Evolutionary conservation across 2,329 filamentous ascomycete genomes (phyloP), one percentile per base, ranked within the genome.

Genomic region (Fusarium dlaminii): DNA sequence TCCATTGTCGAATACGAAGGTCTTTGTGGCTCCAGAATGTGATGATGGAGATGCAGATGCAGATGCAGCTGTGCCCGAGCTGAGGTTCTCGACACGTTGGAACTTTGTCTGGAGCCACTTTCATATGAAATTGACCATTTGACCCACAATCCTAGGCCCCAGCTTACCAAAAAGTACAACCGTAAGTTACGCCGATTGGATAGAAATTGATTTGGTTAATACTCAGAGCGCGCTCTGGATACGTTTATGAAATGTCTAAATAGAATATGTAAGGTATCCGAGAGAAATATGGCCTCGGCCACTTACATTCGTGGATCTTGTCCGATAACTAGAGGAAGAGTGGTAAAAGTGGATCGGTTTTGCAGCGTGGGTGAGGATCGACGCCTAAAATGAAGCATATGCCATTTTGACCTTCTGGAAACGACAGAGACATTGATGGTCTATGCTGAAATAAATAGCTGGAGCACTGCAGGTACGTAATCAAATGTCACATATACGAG

Each of bases 181-280:
- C 6, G 14, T 20, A 13, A 8, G 7, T 15, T 10, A 15, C 14
- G 14, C 22, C 5, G 12, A 20, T 45, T 45, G 24, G 3, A 7
- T 14, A 9, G 8, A 9, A 45, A 2, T 27, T 20, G 8, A 4
- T 45, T 6, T 27, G 3, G 0, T 6, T 1, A 20, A 20, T 45
- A 45, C 43, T 27, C 4, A 6, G 17, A 27, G 20, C 27, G 3
- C 24, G 15, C 18, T 27, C 8, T 10, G 3, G 0, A 27, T 14
- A 20, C 7, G 17, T 27, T 8, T 22, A 17, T 17, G 20, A 12
- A 3, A 46, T 46, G 14, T 22, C 0, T 8, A 11, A 8, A 2
- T 3, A 30, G 7, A 22, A 30, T 6, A 17, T 22, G 1, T 0
- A 6, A 17, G 4, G 45, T 8, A 8, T n/a, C 22, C 0, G 7